These are phyloP conservation scores for Helianthus tuberosus DNA, from an alignment of 129 eudicot species.

Conservation along the genomic window DNA sequence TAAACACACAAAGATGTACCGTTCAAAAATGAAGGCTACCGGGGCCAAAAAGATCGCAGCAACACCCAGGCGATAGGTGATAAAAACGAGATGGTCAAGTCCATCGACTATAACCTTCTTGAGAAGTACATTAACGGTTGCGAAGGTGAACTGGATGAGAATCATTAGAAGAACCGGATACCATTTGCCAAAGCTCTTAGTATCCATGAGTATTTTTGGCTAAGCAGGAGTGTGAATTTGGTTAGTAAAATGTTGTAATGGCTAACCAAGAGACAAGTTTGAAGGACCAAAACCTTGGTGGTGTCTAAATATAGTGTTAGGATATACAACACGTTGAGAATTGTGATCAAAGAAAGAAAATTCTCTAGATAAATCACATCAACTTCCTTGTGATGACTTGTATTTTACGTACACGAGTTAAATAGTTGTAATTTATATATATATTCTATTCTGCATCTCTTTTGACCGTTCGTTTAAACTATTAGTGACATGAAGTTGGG, in stretches of 20 bases:
- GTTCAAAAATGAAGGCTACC: slow-evolving; percentile 58
- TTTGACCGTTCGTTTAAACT: slow-evolving; percentile 28
- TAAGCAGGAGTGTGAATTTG: neutral
- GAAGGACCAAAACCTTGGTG: slow-evolving; percentile 5
- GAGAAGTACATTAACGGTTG: slow-evolving; percentile 62
- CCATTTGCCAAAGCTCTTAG: slow-evolving; percentile 42
- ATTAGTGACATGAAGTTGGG: slow-evolving; percentile 20
- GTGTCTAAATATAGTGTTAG: slow-evolving; percentile 38
- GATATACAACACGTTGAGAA: slow-evolving; percentile 26
- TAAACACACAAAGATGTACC: slow-evolving; percentile 33
- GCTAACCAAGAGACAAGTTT: slow-evolving; percentile 6
- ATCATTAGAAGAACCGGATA: slow-evolving; percentile 56
- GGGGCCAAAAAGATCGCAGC: slow-evolving; percentile 64
- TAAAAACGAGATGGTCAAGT: slow-evolving; percentile 55
- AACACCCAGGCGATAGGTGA: slow-evolving; percentile 59
- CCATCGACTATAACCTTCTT: slow-evolving; percentile 63
- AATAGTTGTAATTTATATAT: slow-evolving; percentile 16
- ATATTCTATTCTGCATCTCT: slow-evolving; percentile 32
- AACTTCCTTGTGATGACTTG: slow-evolving; percentile 10
- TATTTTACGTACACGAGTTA: slow-evolving; percentile 27
- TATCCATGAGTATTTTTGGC: slow-evolving; percentile 30
- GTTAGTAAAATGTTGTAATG: slow-evolving; percentile 11
- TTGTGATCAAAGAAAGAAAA: slow-evolving; percentile 22
- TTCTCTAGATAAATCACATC: slow-evolving; percentile 33
- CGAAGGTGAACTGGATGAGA: slow-evolving; percentile 45